phyloP scores from a whole-genome alignment of 805 yeast genomes.

The Diddensiella caesifluorescens region DNA sequence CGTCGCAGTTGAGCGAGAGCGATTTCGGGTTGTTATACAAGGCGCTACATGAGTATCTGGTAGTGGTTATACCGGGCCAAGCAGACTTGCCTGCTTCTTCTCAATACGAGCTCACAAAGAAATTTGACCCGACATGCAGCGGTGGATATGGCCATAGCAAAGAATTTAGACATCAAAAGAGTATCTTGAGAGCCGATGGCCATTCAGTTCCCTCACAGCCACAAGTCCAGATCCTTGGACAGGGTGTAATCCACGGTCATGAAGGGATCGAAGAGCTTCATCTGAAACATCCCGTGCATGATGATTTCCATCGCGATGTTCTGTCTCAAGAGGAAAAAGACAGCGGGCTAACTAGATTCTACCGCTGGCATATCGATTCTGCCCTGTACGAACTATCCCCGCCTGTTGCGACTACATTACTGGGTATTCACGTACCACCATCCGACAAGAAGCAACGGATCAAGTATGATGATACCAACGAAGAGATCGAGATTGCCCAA shows the following conservation, averaged over 20 bases:
- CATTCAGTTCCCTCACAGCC: slow-evolving; percentile 75
- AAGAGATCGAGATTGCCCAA: slow-evolving; percentile 60
- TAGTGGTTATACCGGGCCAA: slow-evolving; percentile 69
- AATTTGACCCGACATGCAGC: slow-evolving; percentile 69
- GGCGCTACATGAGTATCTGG: slow-evolving; percentile 65
- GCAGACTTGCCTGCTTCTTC: slow-evolving; percentile 63
- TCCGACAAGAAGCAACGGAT: slow-evolving; percentile 50
- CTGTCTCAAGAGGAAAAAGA: slow-evolving; percentile 59
- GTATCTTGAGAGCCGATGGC: slow-evolving; percentile 77
- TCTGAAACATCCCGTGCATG: slow-evolving; percentile 81
- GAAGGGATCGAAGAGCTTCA: slow-evolving; percentile 52
- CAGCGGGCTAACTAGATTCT: slow-evolving; percentile 66
- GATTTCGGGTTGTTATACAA: slow-evolving; percentile 59
- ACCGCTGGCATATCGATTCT: slow-evolving; percentile 92
- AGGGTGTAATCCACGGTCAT: slow-evolving; percentile 55
- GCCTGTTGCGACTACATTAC: slow-evolving; percentile 76
- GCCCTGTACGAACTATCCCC: slow-evolving; percentile 84
- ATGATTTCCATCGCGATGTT: slow-evolving; percentile 66
- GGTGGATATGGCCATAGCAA: slow-evolving; percentile 83
- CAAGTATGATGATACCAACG: slow-evolving; percentile 61
- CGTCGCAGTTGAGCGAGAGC: slow-evolving; percentile 55
- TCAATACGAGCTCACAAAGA: slow-evolving; percentile 68
- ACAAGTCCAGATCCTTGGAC: slow-evolving; percentile 86
- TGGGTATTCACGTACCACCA: slow-evolving; percentile 78
- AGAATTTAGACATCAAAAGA: slow-evolving; percentile 57